These are phyloP conservation scores for Purpureocillium lavendulum DNA, from an alignment of 2,329 filamentous ascomycete species.

Conservation along the genomic window DNA sequence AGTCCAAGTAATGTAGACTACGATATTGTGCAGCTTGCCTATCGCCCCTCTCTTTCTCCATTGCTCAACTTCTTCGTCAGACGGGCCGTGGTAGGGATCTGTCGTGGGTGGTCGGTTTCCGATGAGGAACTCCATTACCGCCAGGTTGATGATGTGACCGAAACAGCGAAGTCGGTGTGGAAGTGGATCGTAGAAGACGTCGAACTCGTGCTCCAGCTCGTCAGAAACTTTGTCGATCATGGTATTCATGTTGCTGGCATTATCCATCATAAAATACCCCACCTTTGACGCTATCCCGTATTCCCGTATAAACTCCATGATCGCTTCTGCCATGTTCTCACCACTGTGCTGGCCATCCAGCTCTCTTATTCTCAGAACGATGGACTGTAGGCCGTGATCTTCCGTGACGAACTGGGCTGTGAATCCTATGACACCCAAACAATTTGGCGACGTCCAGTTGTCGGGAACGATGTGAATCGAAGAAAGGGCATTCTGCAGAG, in stretches of 20 bases:
- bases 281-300: constrained; percentile 3
- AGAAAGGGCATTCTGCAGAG: constrained; percentile 2
- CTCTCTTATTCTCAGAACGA: constrained; percentile 5
- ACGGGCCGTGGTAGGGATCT: background rate
- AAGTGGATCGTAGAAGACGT: constrained; percentile 3
- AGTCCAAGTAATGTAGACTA: constrained; percentile 1
- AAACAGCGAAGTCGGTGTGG: constrained; percentile 3
- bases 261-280: constrained; percentile 5
- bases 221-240: constrained; percentile 3
- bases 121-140: constrained; percentile 4
- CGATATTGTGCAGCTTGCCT: constrained; percentile 1
- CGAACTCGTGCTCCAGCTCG: constrained; percentile 3
- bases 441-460: constrained; percentile 2
- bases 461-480: constrained; percentile 2
- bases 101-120: background rate
- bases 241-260: constrained; percentile 5
- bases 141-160: constrained; percentile 3
- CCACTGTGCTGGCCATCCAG: constrained; percentile 5
- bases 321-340: constrained; percentile 2
- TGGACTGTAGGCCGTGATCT: constrained; percentile 3
- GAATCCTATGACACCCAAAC: constrained; percentile 4
- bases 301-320: constrained; percentile 2
- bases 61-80: constrained; percentile 1
- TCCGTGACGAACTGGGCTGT: constrained; percentile 3
- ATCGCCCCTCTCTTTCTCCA: background rate